These are phyloP conservation scores for Epichloe sp. DNA, from an alignment of 2,329 filamentous ascomycete species.

Conservation along the genomic window DNA sequence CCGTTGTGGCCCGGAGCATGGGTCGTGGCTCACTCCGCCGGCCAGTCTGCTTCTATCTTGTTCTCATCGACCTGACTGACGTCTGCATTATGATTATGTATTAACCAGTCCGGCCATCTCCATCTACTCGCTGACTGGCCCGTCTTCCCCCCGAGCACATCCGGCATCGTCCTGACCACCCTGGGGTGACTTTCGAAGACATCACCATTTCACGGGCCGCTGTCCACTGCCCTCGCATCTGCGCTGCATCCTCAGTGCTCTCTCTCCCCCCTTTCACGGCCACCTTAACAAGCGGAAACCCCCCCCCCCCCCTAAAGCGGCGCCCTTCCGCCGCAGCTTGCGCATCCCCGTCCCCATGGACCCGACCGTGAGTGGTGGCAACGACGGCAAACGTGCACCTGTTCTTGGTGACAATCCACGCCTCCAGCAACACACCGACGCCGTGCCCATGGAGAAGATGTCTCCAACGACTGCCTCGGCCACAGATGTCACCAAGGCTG, in stretches of 20 bases:
- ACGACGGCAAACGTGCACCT: slow-evolving; percentile 8
- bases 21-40: too few relatives aligned
- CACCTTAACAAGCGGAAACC: neutral
- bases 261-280: neutral
- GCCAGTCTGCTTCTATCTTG: neutral
- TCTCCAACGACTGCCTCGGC: slow-evolving; percentile 9
- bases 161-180: slow-evolving; percentile 1
- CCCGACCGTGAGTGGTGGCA: slow-evolving; percentile 19
- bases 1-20: neutral
- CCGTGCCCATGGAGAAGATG: slow-evolving; percentile 25
- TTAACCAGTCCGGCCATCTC: neutral
- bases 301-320: slow-evolving; percentile 11
- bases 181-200: neutral
- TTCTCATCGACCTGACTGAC: neutral
- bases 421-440: slow-evolving; percentile 23
- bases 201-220: neutral
- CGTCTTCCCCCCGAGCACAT: neutral
- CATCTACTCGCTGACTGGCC: neutral
- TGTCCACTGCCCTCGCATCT: neutral
- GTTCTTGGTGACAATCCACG: slow-evolving; percentile 14
- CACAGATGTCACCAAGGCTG: slow-evolving; percentile 9
- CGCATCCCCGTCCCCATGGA: slow-evolving; percentile 8
- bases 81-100: neutral
- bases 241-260: too few relatives aligned
- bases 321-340: slow-evolving; percentile 6